Base-by-base conservation (phyloP, 106 monocot species). In the Apostasia ramifera region DNA sequence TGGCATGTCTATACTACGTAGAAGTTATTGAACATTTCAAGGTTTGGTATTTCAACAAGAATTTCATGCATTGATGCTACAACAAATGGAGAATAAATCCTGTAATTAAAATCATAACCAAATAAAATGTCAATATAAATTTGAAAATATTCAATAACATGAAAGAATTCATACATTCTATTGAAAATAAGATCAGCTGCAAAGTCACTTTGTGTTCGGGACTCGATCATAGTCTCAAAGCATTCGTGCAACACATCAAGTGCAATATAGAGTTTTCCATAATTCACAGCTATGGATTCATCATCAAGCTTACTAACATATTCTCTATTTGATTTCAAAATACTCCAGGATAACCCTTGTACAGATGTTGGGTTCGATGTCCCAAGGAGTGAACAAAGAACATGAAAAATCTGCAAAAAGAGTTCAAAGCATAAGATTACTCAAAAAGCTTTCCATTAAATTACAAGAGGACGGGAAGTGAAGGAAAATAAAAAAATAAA, bases 161-260 rank as follows among this genome's bases (percentile, higher is more conserved):
- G 49, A 53, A 55, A 13, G 43, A 57, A n/a, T 52, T 61, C 81
- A 70, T 70, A 86, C 87, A 55, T 81, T 73, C 57, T 74, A 61
- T 84, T 91, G 66, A 84, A 87, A 69, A 91, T 44, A 68, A 91
- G 13, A 73, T 87, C 91, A 15, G 70, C 40, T 66, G 80, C 61
- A 71, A 91, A 15, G 59, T 91, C 84, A 10, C 77, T 80, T 5
- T 77, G 48, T 3, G 84, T 87, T 37, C 84, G 87, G 7, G 84
- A 63, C 43, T 87, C 91, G 38, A 63, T 49, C 9, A 91, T 60
- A 4, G 79, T 4, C 15, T 67, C 75, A 80, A 91, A 91, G 46
- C 87, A 91, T 67, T 91, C 91, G 73, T 84, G 79, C 26, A 91
- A 53, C n/a, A 91, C 72, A 65, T 84, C 81, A 11, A 80, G 56